A percentile compares a stretch with the other conserved stretches of the same genome.
Conservation (phyloP, 306 rosid genomes). For the Castanospermum australe region DNA sequence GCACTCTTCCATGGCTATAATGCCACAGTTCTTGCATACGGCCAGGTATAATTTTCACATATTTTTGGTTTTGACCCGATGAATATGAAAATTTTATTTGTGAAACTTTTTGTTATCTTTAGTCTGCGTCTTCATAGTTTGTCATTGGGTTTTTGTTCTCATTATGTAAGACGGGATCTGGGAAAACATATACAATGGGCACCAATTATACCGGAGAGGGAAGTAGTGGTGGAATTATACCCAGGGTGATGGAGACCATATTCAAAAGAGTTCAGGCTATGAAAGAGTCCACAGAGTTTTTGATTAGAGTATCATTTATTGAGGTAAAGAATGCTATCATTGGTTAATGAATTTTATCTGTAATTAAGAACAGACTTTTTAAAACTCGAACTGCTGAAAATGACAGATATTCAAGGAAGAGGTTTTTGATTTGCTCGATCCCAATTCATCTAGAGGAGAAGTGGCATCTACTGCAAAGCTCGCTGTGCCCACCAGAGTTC, state of each 20-base stretch:
- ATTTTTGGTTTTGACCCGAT: not conserved
- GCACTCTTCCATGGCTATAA: conserved; percentile 87
- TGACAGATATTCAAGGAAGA: conserved; percentile 95
- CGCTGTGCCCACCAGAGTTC: conserved; percentile 60
- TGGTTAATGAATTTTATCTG: not conserved
- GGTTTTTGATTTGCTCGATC: conserved; percentile 86
- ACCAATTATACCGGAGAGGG: conserved; percentile 80
- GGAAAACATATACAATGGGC: conserved; percentile 77
- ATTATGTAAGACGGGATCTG: conserved; percentile 82
- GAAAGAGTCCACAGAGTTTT: conserved; percentile 57
- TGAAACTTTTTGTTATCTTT: not conserved
- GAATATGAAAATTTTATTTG: not conserved
- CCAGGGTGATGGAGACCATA: conserved; percentile 73
- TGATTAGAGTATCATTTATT: conserved; percentile 89
- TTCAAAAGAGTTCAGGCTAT: conserved; percentile 56
- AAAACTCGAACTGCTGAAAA: not conserved
- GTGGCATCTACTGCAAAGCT: conserved; percentile 43
- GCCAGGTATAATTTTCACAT: conserved; percentile 61
- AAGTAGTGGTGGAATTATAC: conserved; percentile 67
- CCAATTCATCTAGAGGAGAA: conserved; percentile 58
- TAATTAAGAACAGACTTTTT: not conserved
- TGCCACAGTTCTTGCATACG: conserved; percentile 96
- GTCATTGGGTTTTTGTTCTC: not conserved
- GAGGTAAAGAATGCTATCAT: conserved; percentile 55
- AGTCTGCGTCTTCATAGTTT: not conserved